Percentiles rank a stretch among this genome's conserved stretches.
phyloP scores from a whole-genome alignment of 2,329 filamentous ascomycete genomes.

The Trichoderma hamatum region DNA sequence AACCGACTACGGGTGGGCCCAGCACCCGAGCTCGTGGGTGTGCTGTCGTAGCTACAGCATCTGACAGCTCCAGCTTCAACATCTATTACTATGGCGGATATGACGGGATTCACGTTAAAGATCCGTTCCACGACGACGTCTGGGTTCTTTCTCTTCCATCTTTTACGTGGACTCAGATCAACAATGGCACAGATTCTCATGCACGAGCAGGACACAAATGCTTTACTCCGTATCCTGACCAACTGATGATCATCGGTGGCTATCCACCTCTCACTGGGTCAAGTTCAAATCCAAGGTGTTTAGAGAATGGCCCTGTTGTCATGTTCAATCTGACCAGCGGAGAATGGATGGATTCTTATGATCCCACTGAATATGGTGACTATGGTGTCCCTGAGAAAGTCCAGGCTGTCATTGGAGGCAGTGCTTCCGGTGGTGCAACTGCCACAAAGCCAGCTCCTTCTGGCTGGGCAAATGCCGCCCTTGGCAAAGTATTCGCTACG shows the following conservation, averaged over 20 bases:
- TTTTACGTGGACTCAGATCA: constrained; percentile 73
- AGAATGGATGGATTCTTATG: constrained; percentile 71
- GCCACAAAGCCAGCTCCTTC: constrained; percentile 63
- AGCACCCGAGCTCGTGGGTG: constrained; percentile 66
- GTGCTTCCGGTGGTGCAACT: constrained; percentile 68
- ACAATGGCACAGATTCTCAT: constrained; percentile 51
- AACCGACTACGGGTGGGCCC: constrained; percentile 64
- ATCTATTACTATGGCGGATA: constrained; percentile 86
- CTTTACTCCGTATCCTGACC: constrained; percentile 73
- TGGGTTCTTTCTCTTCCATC: constrained; percentile 81
- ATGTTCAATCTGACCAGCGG: constrained; percentile 74
- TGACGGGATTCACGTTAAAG: constrained; percentile 49
- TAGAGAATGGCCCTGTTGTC: constrained; percentile 57
- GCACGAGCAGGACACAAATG: constrained; percentile 75
- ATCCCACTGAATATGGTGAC: constrained; percentile 61
- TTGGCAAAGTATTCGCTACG: constrained; percentile 57
- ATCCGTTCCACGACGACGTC: constrained; percentile 64
- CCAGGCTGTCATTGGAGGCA: constrained; percentile 68
- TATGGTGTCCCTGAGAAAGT: constrained; percentile 72
- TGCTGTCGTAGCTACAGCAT: constrained; percentile 71
- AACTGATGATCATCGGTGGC: constrained; percentile 79
- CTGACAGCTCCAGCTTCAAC: constrained; percentile 74
- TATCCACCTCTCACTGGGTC: constrained; percentile 45
- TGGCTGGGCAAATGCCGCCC: constrained; percentile 54
- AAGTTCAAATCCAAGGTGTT: constrained; percentile 44